These are phyloP conservation scores for Mortierella sp. DNA, from an alignment of 371 early-diverging fungal species.

Conservation along the genomic window DNA sequence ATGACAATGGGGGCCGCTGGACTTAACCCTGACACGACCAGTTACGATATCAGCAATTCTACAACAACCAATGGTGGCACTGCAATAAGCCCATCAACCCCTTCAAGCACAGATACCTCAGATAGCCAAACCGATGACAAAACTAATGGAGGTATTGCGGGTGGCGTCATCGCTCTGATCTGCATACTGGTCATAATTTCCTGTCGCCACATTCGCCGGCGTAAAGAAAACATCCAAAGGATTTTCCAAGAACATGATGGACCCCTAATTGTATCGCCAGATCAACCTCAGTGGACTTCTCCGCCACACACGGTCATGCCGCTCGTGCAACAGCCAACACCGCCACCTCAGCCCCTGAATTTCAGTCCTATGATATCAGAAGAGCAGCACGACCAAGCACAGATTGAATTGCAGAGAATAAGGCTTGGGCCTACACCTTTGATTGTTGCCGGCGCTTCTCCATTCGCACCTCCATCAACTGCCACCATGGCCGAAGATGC, in stretches of 20 bases:
- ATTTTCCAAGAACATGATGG: constrained; percentile 14
- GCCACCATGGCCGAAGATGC: neutral
- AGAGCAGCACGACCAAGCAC: constrained; percentile 24
- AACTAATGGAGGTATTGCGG: constrained; percentile 2
- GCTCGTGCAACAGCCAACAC: neutral
- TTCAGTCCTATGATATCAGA: neutral
- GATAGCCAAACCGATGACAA: neutral
- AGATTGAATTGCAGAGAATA: constrained; percentile 28
- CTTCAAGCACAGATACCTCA: neutral
- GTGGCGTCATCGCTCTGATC: neutral
- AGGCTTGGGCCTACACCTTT: constrained; percentile 14
- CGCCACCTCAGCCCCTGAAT: neutral
- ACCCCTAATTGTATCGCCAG: neutral
- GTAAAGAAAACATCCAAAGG: constrained; percentile 12
- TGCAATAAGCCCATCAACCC: neutral
- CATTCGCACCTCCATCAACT: constrained; percentile 12
- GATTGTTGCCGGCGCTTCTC: neutral
- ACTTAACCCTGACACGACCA: neutral
- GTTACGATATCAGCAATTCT: neutral
- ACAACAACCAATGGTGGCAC: neutral
- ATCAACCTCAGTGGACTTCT: neutral
- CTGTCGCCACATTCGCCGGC: constrained; percentile 8
- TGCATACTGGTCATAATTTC: neutral
- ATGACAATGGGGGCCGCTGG: neutral
- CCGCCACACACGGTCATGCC: neutral